Evolutionary conservation across 2,329 filamentous ascomycete genomes (phyloP).

Genomic region (Pyricularia pennisetigena): DNA sequence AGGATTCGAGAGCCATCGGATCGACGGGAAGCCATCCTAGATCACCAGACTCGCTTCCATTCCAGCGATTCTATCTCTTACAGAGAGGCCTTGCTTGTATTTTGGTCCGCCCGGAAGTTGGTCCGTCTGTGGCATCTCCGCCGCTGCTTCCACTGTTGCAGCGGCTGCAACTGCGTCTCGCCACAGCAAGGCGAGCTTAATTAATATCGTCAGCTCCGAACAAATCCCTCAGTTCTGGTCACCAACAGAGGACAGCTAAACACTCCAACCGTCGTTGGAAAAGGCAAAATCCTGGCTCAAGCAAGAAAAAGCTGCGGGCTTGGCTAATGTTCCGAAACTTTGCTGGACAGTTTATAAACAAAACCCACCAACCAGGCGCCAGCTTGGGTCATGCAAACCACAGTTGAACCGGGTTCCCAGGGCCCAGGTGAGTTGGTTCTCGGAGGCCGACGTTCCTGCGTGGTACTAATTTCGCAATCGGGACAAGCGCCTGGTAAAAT

Average conservation of each 20-base stretch:
- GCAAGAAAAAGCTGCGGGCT: not conserved
- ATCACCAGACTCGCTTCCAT: not conserved
- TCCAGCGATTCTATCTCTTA: not conserved
- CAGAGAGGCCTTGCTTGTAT: not conserved
- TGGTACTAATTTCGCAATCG: not conserved
- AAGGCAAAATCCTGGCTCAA: not conserved
- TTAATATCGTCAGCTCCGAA: not conserved
- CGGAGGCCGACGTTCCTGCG: not conserved
- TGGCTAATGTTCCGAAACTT: not conserved
- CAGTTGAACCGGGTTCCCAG: not conserved
- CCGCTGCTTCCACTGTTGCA: not conserved
- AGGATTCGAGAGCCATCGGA: not conserved
- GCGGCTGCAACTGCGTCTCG: not conserved
- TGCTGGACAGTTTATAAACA: not conserved
- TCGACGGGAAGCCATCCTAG: not conserved
- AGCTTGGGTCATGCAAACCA: not conserved
- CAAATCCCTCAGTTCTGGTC: not conserved
- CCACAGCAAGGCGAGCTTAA: not conserved
- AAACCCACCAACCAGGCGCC: slow-evolving; percentile 6
- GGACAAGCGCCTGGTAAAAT: not conserved
- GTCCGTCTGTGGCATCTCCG: not conserved
- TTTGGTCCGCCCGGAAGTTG: not conserved
- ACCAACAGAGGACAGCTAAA: not conserved
- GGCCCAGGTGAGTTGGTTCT: not conserved
- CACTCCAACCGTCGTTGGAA: not conserved